Evolutionary conservation across 225 moss, liverwort and hornwort genomes (phyloP).

Genomic region (Thuidium tamariscinum): DNA sequence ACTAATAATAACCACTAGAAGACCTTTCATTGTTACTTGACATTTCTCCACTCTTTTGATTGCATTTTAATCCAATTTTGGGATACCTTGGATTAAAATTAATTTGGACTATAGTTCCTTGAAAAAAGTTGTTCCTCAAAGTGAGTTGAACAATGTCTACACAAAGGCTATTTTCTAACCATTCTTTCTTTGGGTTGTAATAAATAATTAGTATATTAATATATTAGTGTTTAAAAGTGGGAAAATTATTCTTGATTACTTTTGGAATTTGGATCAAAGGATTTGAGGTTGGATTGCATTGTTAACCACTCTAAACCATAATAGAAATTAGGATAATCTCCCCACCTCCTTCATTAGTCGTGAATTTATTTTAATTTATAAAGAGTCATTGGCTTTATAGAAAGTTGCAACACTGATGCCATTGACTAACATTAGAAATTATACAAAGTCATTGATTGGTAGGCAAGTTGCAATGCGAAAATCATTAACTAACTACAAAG

Average conservation of each 20-base stretch:
- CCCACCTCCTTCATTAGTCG: accelerated
- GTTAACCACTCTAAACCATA: accelerated
- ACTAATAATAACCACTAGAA: no score
- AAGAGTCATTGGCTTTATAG: accelerated
- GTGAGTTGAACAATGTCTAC: background rate
- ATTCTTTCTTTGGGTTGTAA: accelerated
- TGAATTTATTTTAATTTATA: background rate
- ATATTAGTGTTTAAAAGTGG: background rate
- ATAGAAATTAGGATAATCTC: accelerated
- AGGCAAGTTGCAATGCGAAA: background rate
- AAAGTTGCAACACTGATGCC: background rate
- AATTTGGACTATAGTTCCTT: no score
- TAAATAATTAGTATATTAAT: accelerated
- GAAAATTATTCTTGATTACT: background rate
- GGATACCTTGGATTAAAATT: no score
- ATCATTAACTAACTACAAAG: background rate
- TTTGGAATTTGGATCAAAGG: background rate
- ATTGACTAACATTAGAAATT: background rate
- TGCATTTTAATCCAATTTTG: no score
- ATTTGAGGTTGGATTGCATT: accelerated
- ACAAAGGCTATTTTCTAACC: background rate
- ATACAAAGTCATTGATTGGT: no score
- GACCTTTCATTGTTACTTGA: no score
- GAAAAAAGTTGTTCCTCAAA: no score
- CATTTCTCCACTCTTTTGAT: no score